These are phyloP conservation scores for Seiridium cupressi DNA, from an alignment of 2,329 filamentous ascomycete species.

Conservation along the genomic window DNA sequence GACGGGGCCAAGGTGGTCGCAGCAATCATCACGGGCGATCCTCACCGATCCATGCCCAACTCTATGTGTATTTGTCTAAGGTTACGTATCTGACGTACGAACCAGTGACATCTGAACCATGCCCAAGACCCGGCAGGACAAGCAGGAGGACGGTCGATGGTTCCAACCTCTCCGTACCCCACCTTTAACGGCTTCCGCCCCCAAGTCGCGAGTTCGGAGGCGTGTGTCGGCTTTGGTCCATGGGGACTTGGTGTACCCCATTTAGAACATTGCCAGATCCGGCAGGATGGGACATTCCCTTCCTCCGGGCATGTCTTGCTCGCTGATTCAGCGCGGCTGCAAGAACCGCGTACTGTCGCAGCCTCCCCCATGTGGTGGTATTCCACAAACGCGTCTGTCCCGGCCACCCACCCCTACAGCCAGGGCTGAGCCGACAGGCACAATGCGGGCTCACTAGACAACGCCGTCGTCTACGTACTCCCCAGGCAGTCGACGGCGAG, in stretches of 20 bases:
- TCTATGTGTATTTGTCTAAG: too few relatives aligned
- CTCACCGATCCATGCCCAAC: too few relatives aligned
- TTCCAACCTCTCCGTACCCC: neutral
- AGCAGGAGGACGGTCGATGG: too few relatives aligned
- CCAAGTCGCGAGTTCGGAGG: neutral
- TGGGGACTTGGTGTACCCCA: neutral
- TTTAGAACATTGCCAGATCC: neutral
- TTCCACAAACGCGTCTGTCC: too few relatives aligned
- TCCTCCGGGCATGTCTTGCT: neutral
- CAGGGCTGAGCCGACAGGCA: neutral
- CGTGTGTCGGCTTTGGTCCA: neutral
- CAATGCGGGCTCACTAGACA: neutral
- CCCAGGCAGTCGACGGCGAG: neutral
- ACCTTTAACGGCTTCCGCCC: neutral
- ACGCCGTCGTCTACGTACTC: neutral
- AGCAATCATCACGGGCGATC: too few relatives aligned
- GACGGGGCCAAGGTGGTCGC: too few relatives aligned
- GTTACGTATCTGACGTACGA: too few relatives aligned
- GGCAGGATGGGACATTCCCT: neutral
- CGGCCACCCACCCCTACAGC: neutral
- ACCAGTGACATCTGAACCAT: too few relatives aligned
- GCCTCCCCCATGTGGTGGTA: neutral
- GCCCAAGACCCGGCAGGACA: too few relatives aligned
- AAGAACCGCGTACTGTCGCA: neutral
- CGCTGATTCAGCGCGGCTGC: neutral